Evolutionary conservation across 1,139 yeast genomes (phyloP), one percentile per base, ranked within the genome.

Genomic region (Starmera stellimalicola): DNA sequence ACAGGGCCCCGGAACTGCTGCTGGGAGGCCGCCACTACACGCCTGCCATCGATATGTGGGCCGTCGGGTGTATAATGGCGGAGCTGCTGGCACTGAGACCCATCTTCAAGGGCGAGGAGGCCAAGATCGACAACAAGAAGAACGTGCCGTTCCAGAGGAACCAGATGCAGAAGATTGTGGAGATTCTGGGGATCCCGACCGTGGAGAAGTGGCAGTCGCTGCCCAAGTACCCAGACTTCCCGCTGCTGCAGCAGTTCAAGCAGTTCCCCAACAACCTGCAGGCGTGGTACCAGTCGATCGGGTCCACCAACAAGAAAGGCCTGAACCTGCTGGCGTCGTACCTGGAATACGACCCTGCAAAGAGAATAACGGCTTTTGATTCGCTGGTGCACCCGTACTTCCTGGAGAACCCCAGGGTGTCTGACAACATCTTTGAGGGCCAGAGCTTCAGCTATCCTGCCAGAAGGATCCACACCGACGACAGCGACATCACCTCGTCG

Each of bases 1-100:
- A 91, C 55, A 68, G 98, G 43, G 96, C 98, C 0, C 97, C 98
- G 0, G 98, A 91, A 54, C 63, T 91, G 30, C 62, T 91, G 27
- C 60, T 91, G 26, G 98, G 98, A 0, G 87, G 95, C 2, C 64
- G 95, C 32, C 95, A 91, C 58, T 91, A 91, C 53, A 82, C 96
- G 0, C 95, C 97, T 0, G 91, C 97, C 0, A 81, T 91, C 30
- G 97, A 91, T 57, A 57, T 85, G 34, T 91, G 98, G 98, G 96
- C 98, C 0, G 85, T 87, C 8, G 98, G 98, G 0, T 91, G 98
- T 56, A 91, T 93, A 8, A 67, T 91, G 44, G 98, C 95, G 0
- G 99, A 93, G 53, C 62, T 91, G 32, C 63, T 91, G 16, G 84
- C 95, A 3, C 59, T 93, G 29, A 63, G 95, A 46, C 99, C 99